These are phyloP conservation scores for Urostyla sp. DNA, from an alignment of 73 alveolate species.

Conservation along the genomic window DNA sequence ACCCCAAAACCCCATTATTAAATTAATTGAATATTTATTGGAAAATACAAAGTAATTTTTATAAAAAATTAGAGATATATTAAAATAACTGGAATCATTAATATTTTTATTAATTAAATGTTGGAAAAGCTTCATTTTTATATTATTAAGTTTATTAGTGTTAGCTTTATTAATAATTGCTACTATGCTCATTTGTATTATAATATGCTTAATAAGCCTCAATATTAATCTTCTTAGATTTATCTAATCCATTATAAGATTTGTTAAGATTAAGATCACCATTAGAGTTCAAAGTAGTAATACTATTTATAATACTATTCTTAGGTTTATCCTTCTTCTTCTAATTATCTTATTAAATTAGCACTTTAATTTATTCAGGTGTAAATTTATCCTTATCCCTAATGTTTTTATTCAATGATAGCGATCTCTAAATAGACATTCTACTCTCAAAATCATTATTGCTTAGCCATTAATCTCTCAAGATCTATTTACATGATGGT, in stretches of 20 bases:
- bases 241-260: neutral
- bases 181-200: constrained; percentile 29
- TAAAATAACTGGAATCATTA: too few species aligned
- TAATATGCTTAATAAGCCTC: constrained; percentile 48
- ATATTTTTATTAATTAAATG: too few species aligned
- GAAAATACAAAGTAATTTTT: too few species aligned
- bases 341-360: neutral
- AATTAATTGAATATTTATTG: too few species aligned
- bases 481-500: constrained; percentile 65
- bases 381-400: constrained; percentile 4
- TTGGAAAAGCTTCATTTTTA: too few species aligned
- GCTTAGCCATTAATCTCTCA: constrained; percentile 42
- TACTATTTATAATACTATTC: neutral
- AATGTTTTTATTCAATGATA: neutral
- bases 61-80: too few species aligned
- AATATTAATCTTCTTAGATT: constrained; percentile 28
- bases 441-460: constrained; percentile 5
- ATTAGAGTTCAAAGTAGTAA: neutral
- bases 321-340: neutral
- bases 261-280: constrained; percentile 1
- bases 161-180: too few species aligned
- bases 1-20: too few species aligned
- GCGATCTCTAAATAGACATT: neutral
- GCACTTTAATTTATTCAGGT: constrained; percentile 5
- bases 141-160: too few species aligned